Evolutionary conservation across 2,329 filamentous ascomycete genomes (phyloP).

Genomic region (Exserohilum rostratum): DNA sequence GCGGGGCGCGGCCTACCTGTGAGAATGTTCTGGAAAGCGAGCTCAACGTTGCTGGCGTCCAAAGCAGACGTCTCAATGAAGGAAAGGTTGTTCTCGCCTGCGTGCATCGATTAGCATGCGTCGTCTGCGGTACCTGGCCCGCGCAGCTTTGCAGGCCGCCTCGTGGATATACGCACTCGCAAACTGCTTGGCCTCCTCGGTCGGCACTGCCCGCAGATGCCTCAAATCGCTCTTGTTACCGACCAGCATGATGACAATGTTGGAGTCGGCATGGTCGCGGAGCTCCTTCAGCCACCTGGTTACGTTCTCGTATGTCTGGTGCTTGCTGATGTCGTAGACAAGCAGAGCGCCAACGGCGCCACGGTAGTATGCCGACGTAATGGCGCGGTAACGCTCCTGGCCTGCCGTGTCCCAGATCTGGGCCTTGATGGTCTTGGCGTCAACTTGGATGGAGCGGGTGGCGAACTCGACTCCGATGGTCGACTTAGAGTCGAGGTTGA

Average conservation of each 20-base stretch:
- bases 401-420: constrained; percentile 99
- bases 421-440: constrained; percentile 99
- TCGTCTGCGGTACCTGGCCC: neutral
- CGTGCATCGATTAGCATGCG: neutral
- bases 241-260: constrained; percentile 99
- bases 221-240: constrained; percentile 99
- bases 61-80: constrained; percentile 99
- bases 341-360: constrained; percentile 96
- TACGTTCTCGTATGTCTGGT: constrained; percentile 99
- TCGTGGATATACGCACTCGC: constrained; percentile 70
- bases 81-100: constrained; percentile 95
- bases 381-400: constrained; percentile 98
- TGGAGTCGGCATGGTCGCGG: constrained; percentile 95
- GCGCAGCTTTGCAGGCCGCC: neutral
- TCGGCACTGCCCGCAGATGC: constrained; percentile 94
- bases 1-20: constrained; percentile 73
- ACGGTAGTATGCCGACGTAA: constrained; percentile 98
- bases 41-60: constrained; percentile 98
- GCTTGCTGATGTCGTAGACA: constrained; percentile 99
- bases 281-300: constrained; percentile 99
- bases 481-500: constrained; percentile 99
- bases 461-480: constrained; percentile 99
- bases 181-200: constrained; percentile 97
- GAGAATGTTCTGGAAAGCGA: constrained; percentile 99
- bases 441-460: constrained; percentile 97